These are phyloP conservation scores for Cladosporium oxysporum DNA, from an alignment of 2,329 filamentous ascomycete species.

Conservation along the genomic window DNA sequence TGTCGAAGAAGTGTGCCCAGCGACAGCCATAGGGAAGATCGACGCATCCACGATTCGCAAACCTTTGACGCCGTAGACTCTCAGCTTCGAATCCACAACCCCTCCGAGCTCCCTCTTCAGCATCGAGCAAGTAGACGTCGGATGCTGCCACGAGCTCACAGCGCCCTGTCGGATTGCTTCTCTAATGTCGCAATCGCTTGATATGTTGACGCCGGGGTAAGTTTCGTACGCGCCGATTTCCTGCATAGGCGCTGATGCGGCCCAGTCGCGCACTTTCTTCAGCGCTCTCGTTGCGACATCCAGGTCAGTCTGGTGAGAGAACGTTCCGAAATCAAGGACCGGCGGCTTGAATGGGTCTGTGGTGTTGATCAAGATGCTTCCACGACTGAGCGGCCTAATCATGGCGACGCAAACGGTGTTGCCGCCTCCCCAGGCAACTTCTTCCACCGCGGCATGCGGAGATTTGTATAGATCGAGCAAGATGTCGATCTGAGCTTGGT, in stretches of 20 bases:
- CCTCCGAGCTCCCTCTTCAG: slow-evolving; percentile 29
- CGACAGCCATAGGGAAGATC: slow-evolving; percentile 31
- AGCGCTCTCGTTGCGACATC: slow-evolving; percentile 39
- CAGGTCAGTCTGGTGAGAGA: slow-evolving; percentile 41
- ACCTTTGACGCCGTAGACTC: slow-evolving; percentile 33
- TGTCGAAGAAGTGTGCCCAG: slow-evolving; percentile 27
- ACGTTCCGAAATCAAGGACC: slow-evolving; percentile 38
- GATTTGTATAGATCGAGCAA: slow-evolving; percentile 27
- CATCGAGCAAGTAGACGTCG: slow-evolving; percentile 41
- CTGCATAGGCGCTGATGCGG: slow-evolving; percentile 35
- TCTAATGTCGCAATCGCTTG: slow-evolving; percentile 28
- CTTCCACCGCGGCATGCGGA: slow-evolving; percentile 37
- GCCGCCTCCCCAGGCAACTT: slow-evolving; percentile 35
- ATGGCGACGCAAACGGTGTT: slow-evolving; percentile 33
- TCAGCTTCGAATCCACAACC: slow-evolving; percentile 35
- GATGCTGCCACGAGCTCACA: slow-evolving; percentile 31
- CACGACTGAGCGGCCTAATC: slow-evolving; percentile 41
- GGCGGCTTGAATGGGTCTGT: slow-evolving; percentile 37
- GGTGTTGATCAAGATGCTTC: slow-evolving; percentile 41
- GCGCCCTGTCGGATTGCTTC: slow-evolving; percentile 20
- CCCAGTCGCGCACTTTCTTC: slow-evolving; percentile 39
- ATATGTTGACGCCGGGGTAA: slow-evolving; percentile 29
- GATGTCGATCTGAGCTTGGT: slow-evolving; percentile 32
- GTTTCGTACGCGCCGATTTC: slow-evolving; percentile 38
- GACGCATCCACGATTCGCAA: slow-evolving; percentile 39